These are phyloP conservation scores for Thraustotheca clavata DNA, from an alignment of 352 stramenopile genomes.

Conservation along the genomic window DNA sequence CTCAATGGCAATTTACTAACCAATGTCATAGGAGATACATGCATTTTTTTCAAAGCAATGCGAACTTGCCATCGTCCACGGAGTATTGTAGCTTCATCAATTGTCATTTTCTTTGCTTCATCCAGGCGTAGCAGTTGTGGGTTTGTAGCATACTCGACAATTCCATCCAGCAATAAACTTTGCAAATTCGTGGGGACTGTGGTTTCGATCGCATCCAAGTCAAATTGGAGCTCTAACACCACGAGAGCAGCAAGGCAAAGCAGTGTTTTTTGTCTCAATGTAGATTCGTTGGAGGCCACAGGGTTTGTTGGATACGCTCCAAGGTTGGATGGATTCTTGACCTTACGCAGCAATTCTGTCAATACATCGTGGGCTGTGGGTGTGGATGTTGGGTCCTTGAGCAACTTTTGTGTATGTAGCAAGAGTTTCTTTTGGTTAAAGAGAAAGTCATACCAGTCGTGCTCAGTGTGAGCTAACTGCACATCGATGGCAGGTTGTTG, in stretches of 20 bases:
- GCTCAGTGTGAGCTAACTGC: constrained; percentile 48
- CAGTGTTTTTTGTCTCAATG: constrained; percentile 45
- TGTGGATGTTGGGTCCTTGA: constrained; percentile 6
- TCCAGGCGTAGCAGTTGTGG: constrained; percentile 23
- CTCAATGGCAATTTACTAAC: constrained; percentile 13
- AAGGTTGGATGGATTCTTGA: constrained; percentile 35
- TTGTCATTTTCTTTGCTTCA: constrained; percentile 22
- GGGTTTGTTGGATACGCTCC: constrained; percentile 29
- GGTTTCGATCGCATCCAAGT: constrained; percentile 45
- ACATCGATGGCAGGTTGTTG: constrained; percentile 74
- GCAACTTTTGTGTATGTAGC: constrained; percentile 2
- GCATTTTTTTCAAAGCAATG: constrained; percentile 20
- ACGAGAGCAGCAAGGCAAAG: constrained; percentile 66
- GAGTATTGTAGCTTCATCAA: constrained; percentile 44
- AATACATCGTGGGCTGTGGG: constrained; percentile 18
- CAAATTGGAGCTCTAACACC: constrained; percentile 59
- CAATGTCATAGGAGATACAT: neutral
- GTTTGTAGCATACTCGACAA: constrained; percentile 51
- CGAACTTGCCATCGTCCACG: constrained; percentile 74
- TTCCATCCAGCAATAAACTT: constrained; percentile 68
- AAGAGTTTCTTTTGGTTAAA: constrained; percentile 74
- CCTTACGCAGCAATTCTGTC: constrained; percentile 73
- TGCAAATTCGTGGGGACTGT: constrained; percentile 68
- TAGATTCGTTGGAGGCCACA: constrained; percentile 67
- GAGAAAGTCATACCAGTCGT: constrained; percentile 83